Percentiles rank a stretch among this genome's conserved stretches.
These are phyloP conservation scores for Trichoderma aggressivum DNA, from an alignment of 2,329 filamentous ascomycete genomes.

Conservation along the genomic window DNA sequence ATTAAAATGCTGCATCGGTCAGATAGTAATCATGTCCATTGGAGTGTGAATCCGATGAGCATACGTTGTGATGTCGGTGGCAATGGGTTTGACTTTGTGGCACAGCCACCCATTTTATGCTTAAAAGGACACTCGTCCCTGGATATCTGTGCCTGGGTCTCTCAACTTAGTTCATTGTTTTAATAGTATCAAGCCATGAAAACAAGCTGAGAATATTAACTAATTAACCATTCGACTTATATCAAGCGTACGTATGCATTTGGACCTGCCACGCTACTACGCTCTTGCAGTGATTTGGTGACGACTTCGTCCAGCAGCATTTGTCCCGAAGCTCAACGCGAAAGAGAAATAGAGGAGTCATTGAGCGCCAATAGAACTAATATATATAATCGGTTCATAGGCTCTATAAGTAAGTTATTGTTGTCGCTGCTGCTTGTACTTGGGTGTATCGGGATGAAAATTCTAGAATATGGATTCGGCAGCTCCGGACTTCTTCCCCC, in stretches of 20 bases:
- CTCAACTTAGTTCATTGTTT: background rate
- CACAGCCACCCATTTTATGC: slow-evolving; percentile 1
- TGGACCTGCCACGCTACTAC: background rate
- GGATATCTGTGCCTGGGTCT: background rate
- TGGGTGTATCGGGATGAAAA: background rate
- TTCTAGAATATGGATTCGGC: background rate
- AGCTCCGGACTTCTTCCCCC: background rate
- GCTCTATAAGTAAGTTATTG: background rate
- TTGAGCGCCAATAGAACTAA: background rate
- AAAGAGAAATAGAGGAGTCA: background rate
- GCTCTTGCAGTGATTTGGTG: background rate
- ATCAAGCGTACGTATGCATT: background rate
- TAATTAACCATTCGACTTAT: background rate
- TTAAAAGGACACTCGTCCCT: background rate
- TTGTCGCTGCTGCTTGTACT: background rate
- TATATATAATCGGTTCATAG: background rate
- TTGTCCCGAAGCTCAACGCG: background rate
- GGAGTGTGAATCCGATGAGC: background rate
- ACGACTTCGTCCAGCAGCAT: background rate
- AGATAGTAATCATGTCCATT: background rate
- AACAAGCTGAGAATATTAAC: background rate
- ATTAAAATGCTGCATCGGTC: background rate
- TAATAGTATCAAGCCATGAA: background rate
- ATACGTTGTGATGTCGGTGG: slow-evolving; percentile 13
- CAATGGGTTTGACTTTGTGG: slow-evolving; percentile 2